phyloP scores from a whole-genome alignment of 2,329 filamentous ascomycete genomes.

The Calonectria crousiana region DNA sequence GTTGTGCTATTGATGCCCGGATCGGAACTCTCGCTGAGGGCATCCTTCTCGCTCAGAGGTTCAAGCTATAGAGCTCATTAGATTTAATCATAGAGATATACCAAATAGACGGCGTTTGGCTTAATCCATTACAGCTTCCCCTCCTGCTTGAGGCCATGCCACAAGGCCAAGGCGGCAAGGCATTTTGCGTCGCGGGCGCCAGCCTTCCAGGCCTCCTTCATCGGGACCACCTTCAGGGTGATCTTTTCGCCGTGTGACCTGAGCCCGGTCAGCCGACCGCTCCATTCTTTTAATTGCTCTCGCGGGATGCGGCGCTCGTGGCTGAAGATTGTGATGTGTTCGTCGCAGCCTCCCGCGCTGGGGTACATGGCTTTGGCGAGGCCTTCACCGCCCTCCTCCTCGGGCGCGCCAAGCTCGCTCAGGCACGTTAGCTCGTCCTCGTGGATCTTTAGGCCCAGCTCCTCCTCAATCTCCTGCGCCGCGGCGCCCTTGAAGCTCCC shows the following conservation, averaged over 20 bases:
- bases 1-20: slow-evolving; percentile 83
- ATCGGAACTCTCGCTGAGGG: slow-evolving; percentile 84
- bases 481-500: slow-evolving; percentile 69
- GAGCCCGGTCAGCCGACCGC: slow-evolving; percentile 68
- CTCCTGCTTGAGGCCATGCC: slow-evolving; percentile 66
- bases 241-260: slow-evolving; percentile 72
- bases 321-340: slow-evolving; percentile 70
- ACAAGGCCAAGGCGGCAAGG: slow-evolving; percentile 70
- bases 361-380: slow-evolving; percentile 67
- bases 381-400: slow-evolving; percentile 45
- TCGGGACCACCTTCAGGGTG: slow-evolving; percentile 68
- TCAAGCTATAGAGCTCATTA: slow-evolving; percentile 54
- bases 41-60: slow-evolving; percentile 76
- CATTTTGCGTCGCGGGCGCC: slow-evolving; percentile 70
- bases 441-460: slow-evolving; percentile 66
- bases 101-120: slow-evolving; percentile 8
- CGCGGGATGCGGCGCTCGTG: slow-evolving; percentile 66
- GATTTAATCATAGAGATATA: slow-evolving; percentile 14
- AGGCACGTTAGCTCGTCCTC: slow-evolving; percentile 62
- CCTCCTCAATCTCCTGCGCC: slow-evolving; percentile 71
- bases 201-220: slow-evolving; percentile 69
- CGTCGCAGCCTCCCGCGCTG: slow-evolving; percentile 71
- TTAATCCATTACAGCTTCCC: slow-evolving; percentile 50
- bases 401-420: slow-evolving; percentile 60
- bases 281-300: slow-evolving; percentile 65